Base-by-base conservation (phyloP, 768 basidiomycete species). In the Leucosporidium yakuticum region DNA sequence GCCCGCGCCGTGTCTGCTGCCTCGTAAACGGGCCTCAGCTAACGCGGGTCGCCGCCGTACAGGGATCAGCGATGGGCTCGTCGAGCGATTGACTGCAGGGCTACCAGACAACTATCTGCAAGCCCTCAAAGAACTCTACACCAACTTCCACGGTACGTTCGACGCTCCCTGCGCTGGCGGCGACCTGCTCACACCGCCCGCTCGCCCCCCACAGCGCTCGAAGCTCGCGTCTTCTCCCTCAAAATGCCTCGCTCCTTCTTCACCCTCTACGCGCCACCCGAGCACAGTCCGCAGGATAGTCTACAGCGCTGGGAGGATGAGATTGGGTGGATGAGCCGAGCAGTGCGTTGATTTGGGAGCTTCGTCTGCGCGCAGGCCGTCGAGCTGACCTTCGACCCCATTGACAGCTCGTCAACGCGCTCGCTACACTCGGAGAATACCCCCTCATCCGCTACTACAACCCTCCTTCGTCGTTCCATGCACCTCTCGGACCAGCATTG, bases 401-500 rank as follows among this genome's bases (percentile, higher is more conserved):
- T 8, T 39, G 20, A 5, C 66, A 83, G 93, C 87, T 99, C 71
- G 79, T 91, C 32, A 96, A 97, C 74, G 79, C 94, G 5, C 91
- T 93, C 78, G 88, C 96, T 21, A 85, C 90, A 0, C 79, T 98
- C 34, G 88, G 91, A 74, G 96, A 99, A 77, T 90, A 87, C 75
- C 96, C 96, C 0, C 88, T 85, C 77, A 87, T 98, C 72, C 88
- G 95, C 39, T 98, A 95, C 80, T 97, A 96, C 77, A 80, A 89
- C 62, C 91, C 95, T 7, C 80, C 85, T 19, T 91, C 93, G 74
- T 82, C 83, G 3, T 94, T 93, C 1, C 83, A 97, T 20, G 91
- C 92, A 20, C 85, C 92, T 4, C 85, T 97, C 63, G 87, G 87
- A 64, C 87, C 87, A 4, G 74, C 53, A 60, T 67, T 59, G 62